Evolutionary conservation across 768 basidiomycete species (phyloP).

Genomic region (Harrya chromipes): DNA sequence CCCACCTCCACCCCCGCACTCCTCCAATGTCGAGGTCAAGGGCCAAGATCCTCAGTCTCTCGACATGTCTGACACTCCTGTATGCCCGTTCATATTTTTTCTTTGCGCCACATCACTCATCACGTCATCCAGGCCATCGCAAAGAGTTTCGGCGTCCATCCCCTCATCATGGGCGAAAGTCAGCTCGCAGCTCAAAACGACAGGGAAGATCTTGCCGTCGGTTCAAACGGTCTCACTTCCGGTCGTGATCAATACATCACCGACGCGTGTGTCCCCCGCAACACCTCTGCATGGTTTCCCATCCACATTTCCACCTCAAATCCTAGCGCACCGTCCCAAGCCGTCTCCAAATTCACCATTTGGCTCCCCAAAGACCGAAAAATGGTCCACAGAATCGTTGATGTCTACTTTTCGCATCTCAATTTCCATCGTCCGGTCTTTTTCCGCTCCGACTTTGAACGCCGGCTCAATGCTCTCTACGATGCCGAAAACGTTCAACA

Average conservation of each 20-base stretch:
- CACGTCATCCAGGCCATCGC: conserved; percentile 52
- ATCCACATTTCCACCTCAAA: conserved; percentile 52
- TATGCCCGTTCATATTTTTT: conserved; percentile 17
- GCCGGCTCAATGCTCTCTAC: conserved; percentile 63
- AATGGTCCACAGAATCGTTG: conserved; percentile 58
- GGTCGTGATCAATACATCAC: conserved; percentile 62
- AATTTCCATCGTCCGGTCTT: conserved; percentile 81
- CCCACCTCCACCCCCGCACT: conserved; percentile 6
- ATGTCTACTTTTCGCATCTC: conserved; percentile 73
- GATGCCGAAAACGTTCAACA: conserved; percentile 47
- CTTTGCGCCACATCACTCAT: conserved; percentile 4
- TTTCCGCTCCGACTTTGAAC: conserved; percentile 63
- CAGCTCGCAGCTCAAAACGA: conserved; percentile 51
- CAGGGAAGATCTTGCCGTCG: conserved; percentile 75
- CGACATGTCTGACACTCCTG: conserved; percentile 72
- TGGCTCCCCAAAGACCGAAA: conserved; percentile 78
- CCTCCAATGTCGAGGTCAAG: conserved; percentile 42
- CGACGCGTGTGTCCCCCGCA: conserved; percentile 55
- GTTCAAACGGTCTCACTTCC: conserved; percentile 65
- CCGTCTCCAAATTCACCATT: conserved; percentile 37
- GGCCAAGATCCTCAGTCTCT: conserved; percentile 78
- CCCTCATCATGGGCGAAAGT: conserved; percentile 63
- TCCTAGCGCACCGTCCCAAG: conserved; percentile 14
- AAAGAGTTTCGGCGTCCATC: conserved; percentile 75
- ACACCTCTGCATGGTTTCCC: conserved; percentile 58